Conservation (phyloP, 2,329 filamentous ascomycete species). For the Colletotrichum liriopes region DNA sequence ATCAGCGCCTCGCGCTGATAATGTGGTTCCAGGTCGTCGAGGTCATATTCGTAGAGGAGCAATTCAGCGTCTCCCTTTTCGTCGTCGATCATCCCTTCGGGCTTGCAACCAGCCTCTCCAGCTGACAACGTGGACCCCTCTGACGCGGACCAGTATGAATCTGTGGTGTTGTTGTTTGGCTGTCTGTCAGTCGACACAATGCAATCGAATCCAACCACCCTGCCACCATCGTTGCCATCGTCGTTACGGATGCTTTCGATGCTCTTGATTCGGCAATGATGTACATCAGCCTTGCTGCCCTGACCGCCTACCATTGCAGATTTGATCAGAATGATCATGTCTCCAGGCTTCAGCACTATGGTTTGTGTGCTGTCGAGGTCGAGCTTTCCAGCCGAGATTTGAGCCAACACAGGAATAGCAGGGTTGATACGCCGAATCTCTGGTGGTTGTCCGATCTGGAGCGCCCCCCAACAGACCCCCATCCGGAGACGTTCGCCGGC, state of each 20-base stretch:
- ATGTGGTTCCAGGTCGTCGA: slow-evolving; percentile 65
- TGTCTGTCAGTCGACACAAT: not conserved
- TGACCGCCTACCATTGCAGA: not conserved
- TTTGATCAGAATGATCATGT: slow-evolving; percentile 35
- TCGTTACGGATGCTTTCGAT: slow-evolving; percentile 46
- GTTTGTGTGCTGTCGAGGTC: slow-evolving; percentile 47
- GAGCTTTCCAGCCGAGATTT: slow-evolving; percentile 43
- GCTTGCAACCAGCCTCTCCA: not conserved
- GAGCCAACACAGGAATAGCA: slow-evolving; percentile 31
- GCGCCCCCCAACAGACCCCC: not conserved
- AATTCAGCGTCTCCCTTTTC: slow-evolving; percentile 43
- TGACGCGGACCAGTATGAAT: not conserved
- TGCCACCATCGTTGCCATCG: slow-evolving; percentile 50
- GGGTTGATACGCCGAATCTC: not conserved
- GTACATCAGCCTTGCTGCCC: not conserved
- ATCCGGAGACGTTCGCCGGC: not conserved
- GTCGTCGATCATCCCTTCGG: not conserved
- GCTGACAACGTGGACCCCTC: not conserved
- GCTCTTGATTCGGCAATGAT: slow-evolving; percentile 36
- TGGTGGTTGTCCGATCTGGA: not conserved
- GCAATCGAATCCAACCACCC: slow-evolving; percentile 29
- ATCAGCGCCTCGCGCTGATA: slow-evolving; percentile 67
- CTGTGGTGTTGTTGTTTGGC: not conserved
- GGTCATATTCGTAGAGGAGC: slow-evolving; percentile 67
- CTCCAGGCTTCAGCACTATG: slow-evolving; percentile 27